Conservation (phyloP, 108 stramenopile genomes). For the Cyclotella atomus region DNA sequence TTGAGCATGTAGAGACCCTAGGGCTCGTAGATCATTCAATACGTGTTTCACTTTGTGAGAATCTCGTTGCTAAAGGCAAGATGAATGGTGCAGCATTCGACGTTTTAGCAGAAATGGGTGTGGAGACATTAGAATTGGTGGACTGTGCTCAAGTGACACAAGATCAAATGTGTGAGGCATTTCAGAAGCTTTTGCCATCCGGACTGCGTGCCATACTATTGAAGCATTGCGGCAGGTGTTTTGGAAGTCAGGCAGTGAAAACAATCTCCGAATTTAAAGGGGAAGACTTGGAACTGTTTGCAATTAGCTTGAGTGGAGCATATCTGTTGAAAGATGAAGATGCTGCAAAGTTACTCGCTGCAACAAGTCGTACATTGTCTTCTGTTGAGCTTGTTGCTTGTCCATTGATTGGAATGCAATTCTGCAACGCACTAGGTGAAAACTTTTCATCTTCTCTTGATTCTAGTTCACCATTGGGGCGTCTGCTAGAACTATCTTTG, state of each 20-base stretch:
- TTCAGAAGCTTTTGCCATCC: slow-evolving; percentile 44
- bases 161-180: slow-evolving; percentile 48
- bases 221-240: slow-evolving; percentile 77
- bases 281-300: slow-evolving; percentile 51
- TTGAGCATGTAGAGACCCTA: slow-evolving; percentile 76
- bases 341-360: slow-evolving; percentile 57
- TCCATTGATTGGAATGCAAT: slow-evolving; percentile 61
- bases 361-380: slow-evolving; percentile 55
- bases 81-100: slow-evolving; percentile 78
- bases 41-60: slow-evolving; percentile 62
- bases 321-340: slow-evolving; percentile 77
- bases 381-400: slow-evolving; percentile 79
- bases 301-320: slow-evolving; percentile 76
- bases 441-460: slow-evolving; percentile 28
- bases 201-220: slow-evolving; percentile 65
- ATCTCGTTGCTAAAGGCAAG: slow-evolving; percentile 61
- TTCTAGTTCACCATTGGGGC: slow-evolving; percentile 2
- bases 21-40: slow-evolving; percentile 71
- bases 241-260: slow-evolving; percentile 67
- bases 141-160: slow-evolving; percentile 80
- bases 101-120: slow-evolving; percentile 64
- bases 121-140: slow-evolving; percentile 74
- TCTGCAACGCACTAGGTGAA: slow-evolving; percentile 52
- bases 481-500: slow-evolving; percentile 70
- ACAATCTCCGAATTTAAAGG: slow-evolving; percentile 33